These are phyloP conservation scores for Dendrobium catenatum DNA, from an alignment of 106 monocot genomes.

Conservation along the genomic window DNA sequence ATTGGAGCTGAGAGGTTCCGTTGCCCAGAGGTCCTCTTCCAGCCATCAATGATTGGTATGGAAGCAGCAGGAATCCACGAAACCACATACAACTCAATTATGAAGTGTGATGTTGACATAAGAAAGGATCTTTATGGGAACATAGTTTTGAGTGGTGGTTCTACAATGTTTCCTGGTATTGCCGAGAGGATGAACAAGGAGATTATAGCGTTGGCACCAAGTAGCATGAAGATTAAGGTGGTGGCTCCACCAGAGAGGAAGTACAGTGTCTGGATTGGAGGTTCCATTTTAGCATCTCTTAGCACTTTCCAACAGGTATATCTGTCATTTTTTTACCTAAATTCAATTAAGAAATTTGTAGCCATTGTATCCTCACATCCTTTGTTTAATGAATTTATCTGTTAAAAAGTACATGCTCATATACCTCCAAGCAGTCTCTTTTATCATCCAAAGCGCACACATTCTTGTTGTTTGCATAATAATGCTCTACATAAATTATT, in stretches of 20 bases:
- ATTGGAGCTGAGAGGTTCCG: slow-evolving; percentile 9
- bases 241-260: slow-evolving; percentile 11
- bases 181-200: slow-evolving; percentile 9
- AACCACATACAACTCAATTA: slow-evolving; percentile 8
- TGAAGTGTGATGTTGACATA: slow-evolving; percentile 11
- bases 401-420: no score
- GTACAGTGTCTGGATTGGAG: slow-evolving; percentile 13
- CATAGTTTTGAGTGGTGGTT: slow-evolving; percentile 7
- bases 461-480: background rate
- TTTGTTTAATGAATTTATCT: no score
- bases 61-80: slow-evolving; percentile 9
- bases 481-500: background rate
- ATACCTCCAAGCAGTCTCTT: background rate
- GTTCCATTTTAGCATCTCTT: slow-evolving; percentile 6
- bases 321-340: background rate
- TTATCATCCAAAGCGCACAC: background rate
- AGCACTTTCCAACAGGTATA: slow-evolving; percentile 9
- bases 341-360: background rate
- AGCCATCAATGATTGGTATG: slow-evolving; percentile 5
- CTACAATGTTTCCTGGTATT: slow-evolving; percentile 8
- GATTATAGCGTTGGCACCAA: background rate
- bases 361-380: no score
- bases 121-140: slow-evolving; percentile 9
- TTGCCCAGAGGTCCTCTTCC: slow-evolving; percentile 8
- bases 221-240: slow-evolving; percentile 7